Evolutionary conservation across 805 yeast genomes (phyloP), one percentile per base, ranked within the genome.

Genomic region (Candida boleticola): DNA sequence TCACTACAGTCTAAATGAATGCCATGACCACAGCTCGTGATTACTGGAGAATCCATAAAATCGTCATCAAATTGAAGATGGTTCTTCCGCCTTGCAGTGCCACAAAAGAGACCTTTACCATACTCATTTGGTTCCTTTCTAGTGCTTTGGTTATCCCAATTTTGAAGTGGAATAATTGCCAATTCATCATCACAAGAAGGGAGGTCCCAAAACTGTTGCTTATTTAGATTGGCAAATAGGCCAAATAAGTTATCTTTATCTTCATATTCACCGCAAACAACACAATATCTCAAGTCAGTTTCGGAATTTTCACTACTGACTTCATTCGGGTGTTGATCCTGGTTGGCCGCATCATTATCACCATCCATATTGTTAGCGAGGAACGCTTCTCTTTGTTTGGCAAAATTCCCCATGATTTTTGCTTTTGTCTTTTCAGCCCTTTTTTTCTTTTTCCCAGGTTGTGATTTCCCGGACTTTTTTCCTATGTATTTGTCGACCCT

Each of bases 371-470:
- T 74, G 19, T 69, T 61, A 25, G 54, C 62, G 47, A 73, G 56
- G 40, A 78, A 79, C 33, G 61, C 57, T 19, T 61, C 56, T 41
- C 79, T 66, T 49, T 77, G 81, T 43, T 72, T 81, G 18, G 78
- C 76, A 70, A 85, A 79, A 52, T 77, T 82, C 21, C 72, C 74
- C 71, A 83, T 55, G 7, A 85, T 71, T 50, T 75, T 82, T 33
- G 75, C 76, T 53, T 80, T 85, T 41, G 88, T 71, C 46, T 76
- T 75, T 43, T 79, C 73, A 2, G 87, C 86, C n/a, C 76, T 41
- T 45, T 82, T 62, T 56, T 73, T 80, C 43, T 69, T 72, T 37
- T 75, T 72, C 30, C 81, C 87, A 27, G 68, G 53, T 44, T 78
- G 82, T 5, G 81, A 73, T 11, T 22, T 30, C 3, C 55, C 57